Percentiles rank a stretch among this genome's conserved stretches.
Evolutionary conservation across 2,329 filamentous ascomycete genomes (phyloP).

Genomic region (Hysterium pulicare): DNA sequence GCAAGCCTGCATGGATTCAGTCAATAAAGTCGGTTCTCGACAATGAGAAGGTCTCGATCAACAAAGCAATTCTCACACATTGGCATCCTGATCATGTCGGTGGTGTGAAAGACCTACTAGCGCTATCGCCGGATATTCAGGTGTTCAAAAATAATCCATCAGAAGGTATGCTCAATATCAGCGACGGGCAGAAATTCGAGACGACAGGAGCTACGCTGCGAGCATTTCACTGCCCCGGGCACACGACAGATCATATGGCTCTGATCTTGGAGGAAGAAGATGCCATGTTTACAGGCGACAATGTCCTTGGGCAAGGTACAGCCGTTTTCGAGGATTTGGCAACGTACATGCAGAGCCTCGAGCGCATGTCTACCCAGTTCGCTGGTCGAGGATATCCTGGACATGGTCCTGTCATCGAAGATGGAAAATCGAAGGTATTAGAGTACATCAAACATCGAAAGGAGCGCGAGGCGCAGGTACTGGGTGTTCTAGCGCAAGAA

Average conservation of each 20-base stretch:
- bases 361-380: constrained; percentile 65
- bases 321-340: constrained; percentile 77
- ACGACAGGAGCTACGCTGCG: constrained; percentile 63
- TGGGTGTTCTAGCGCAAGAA: constrained; percentile 30
- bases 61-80: constrained; percentile 76
- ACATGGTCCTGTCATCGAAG: constrained; percentile 74
- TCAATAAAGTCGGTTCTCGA: constrained; percentile 63
- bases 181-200: constrained; percentile 54
- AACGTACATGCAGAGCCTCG: constrained; percentile 65
- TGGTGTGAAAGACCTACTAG: constrained; percentile 68
- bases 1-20: constrained; percentile 67
- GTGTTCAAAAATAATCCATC: constrained; percentile 65
- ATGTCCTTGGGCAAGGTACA: constrained; percentile 82
- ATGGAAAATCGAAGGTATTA: constrained; percentile 66
- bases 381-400: constrained; percentile 76
- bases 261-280: constrained; percentile 74
- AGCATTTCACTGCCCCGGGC: constrained; percentile 68
- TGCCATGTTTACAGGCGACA: constrained; percentile 85
- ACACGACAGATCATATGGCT: constrained; percentile 78
- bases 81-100: constrained; percentile 87
- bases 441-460: constrained; percentile 83
- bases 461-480: constrained; percentile 61
- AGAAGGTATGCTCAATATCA: constrained; percentile 51
- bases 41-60: constrained; percentile 65
- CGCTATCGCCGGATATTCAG: constrained; percentile 58